Conservation (phyloP, 352 stramenopile genomes). For the Phytophthora cryptogea region DNA sequence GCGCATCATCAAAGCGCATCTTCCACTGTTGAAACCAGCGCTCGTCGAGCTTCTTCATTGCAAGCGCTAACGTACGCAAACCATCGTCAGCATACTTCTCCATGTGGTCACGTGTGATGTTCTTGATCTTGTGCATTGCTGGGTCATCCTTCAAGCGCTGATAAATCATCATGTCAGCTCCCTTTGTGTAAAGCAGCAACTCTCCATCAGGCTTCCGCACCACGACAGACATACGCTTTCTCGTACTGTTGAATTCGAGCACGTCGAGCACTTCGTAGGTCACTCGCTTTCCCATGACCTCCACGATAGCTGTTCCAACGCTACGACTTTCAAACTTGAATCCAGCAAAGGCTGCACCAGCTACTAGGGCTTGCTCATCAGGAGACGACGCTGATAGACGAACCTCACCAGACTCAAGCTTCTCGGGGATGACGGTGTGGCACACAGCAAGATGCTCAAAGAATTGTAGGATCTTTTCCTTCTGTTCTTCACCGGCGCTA, state of each 20-base stretch:
- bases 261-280: slow-evolving; percentile 72
- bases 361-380: slow-evolving; percentile 87
- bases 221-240: slow-evolving; percentile 81
- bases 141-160: slow-evolving; percentile 64
- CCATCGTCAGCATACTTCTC: slow-evolving; percentile 85
- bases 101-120: slow-evolving; percentile 76
- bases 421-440: slow-evolving; percentile 82
- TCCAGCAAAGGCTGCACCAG: slow-evolving; percentile 65
- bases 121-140: slow-evolving; percentile 53
- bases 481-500: slow-evolving; percentile 40
- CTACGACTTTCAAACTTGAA: slow-evolving; percentile 72
- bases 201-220: slow-evolving; percentile 58
- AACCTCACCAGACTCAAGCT: slow-evolving; percentile 64
- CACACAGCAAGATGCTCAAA: slow-evolving; percentile 87
- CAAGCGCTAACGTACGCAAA: slow-evolving; percentile 83
- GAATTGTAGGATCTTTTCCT: slow-evolving; percentile 71
- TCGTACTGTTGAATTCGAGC: slow-evolving; percentile 80
- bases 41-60: slow-evolving; percentile 69
- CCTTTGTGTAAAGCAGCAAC: slow-evolving; percentile 83
- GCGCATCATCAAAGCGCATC: slow-evolving; percentile 67
- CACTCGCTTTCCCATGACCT: slow-evolving; percentile 51
- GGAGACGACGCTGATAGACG: slow-evolving; percentile 78
- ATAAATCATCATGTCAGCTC: slow-evolving; percentile 95
- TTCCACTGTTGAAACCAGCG: slow-evolving; percentile 81
- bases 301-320: slow-evolving; percentile 53